phyloP scores from a whole-genome alignment of 225 moss, liverwort and hornwort species.

The Polytrichum formosum region DNA sequence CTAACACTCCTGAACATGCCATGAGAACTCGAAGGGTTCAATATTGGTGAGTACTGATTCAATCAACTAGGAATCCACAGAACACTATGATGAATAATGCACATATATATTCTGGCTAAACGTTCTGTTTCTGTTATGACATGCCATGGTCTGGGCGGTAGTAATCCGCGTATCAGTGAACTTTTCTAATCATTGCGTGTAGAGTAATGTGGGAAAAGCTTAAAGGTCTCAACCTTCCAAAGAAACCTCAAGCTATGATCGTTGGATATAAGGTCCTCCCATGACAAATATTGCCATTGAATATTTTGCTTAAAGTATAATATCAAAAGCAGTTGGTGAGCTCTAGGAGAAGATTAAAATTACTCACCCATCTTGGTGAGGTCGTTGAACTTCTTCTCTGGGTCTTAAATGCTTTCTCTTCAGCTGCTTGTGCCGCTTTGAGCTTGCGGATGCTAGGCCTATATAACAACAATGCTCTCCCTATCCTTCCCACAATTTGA shows the following conservation, averaged over 20 bases:
- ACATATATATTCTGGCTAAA: neutral
- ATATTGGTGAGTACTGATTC: neutral
- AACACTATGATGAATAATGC: neutral
- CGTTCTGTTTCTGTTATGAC: neutral
- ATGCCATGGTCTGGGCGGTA: neutral
- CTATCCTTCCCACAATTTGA: conserved; percentile 77
- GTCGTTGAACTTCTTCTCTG: conserved; percentile 17
- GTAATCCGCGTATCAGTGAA: neutral
- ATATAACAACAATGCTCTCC: conserved; percentile 74
- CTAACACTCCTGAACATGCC: no score
- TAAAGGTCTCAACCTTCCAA: neutral
- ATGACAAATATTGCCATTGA: neutral
- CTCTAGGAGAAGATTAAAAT: no score
- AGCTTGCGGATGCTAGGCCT: conserved; percentile 81
- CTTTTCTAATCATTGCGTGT: neutral
- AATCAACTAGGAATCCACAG: neutral
- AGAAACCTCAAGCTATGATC: neutral
- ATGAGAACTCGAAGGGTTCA: neutral
- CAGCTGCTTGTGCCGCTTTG: conserved; percentile 43
- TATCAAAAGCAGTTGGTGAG: neutral
- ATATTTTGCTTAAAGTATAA: neutral
- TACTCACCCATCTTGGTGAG: conserved; percentile 28
- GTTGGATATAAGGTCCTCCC: neutral
- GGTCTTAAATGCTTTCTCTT: conserved; percentile 36
- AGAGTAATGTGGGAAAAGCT: neutral